Evolutionary conservation across 2,329 filamentous ascomycete genomes (phyloP).

Genomic region (Helicocarpus griseus): DNA sequence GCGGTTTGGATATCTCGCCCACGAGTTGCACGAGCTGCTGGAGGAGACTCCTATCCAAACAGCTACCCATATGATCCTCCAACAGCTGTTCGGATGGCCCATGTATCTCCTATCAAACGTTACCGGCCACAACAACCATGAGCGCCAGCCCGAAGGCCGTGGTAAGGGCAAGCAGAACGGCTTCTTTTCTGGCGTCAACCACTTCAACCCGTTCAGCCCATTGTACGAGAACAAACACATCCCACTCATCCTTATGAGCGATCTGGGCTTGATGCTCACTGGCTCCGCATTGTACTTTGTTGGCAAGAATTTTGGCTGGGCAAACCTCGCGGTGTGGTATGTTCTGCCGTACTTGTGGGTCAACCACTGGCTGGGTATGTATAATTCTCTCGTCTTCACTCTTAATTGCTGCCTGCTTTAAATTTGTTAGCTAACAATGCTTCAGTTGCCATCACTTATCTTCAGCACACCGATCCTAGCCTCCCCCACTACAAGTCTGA

Average conservation of each 20-base stretch:
- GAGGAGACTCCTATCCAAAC: constrained; percentile 92
- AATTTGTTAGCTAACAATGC: constrained; percentile 1
- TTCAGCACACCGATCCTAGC: constrained; percentile 91
- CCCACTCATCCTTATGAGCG: constrained; percentile 74
- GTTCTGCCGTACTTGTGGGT: constrained; percentile 92
- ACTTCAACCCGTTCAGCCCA: constrained; percentile 82
- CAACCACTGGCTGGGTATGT: constrained; percentile 96
- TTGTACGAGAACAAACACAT: constrained; percentile 88
- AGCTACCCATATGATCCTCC: constrained; percentile 59
- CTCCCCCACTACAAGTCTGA: constrained; percentile 84
- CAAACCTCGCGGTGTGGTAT: constrained; percentile 91
- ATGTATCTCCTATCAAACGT: constrained; percentile 86
- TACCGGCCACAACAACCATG: constrained; percentile 92
- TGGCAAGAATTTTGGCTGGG: constrained; percentile 68
- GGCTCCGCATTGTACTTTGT: constrained; percentile 55
- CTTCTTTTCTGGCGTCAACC: constrained; percentile 71
- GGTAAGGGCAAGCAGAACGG: constrained; percentile 90
- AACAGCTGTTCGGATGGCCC: constrained; percentile 90
- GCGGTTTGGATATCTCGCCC: constrained; percentile 61
- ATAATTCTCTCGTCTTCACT: not conserved
- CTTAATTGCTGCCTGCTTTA: not conserved
- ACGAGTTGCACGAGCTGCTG: constrained; percentile 79
- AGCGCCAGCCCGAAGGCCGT: constrained; percentile 83
- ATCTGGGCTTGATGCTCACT: constrained; percentile 65
- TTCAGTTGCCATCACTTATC: constrained; percentile 90